phyloP scores from a whole-genome alignment of 2,329 filamentous ascomycete genomes.

The Exophiala alcalophila region DNA sequence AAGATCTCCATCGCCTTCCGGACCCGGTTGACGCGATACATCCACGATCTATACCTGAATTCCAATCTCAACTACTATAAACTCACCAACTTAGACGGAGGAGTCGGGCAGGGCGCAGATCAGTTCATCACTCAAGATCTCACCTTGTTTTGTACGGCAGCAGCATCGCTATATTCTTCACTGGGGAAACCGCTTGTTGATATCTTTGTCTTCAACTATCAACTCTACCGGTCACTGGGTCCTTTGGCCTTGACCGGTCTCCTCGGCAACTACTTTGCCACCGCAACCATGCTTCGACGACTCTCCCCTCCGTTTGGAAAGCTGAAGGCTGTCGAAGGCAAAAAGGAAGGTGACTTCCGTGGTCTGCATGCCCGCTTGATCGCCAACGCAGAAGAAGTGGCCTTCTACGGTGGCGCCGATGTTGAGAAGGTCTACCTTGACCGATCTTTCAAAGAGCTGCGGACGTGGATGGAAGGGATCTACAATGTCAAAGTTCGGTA shows the following conservation, averaged over 20 bases:
- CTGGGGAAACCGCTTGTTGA: constrained; percentile 98
- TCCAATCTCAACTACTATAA: constrained; percentile 97
- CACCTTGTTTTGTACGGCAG: constrained; percentile 89
- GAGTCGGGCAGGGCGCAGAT: constrained; percentile 85
- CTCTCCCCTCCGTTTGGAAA: constrained; percentile 96
- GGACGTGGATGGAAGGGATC: constrained; percentile 96
- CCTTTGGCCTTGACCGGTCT: constrained; percentile 83
- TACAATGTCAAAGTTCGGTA: constrained; percentile 97
- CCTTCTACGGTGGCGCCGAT: constrained; percentile 92
- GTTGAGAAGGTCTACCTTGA: constrained; percentile 93
- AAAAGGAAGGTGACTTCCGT: constrained; percentile 92
- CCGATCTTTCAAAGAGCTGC: constrained; percentile 86
- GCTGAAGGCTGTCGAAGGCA: constrained; percentile 90
- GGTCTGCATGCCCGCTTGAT: constrained; percentile 87
- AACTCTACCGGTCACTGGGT: constrained; percentile 86
- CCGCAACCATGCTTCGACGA: constrained; percentile 81
- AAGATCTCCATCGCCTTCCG: constrained; percentile 98
- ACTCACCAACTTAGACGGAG: constrained; percentile 85
- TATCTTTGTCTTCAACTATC: constrained; percentile 95
- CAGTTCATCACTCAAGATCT: constrained; percentile 98
- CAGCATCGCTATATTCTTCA: constrained; percentile 90
- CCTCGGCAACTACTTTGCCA: constrained; percentile 89
- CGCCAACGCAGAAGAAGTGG: constrained; percentile 94
- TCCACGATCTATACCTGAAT: constrained; percentile 94
- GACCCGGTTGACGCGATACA: constrained; percentile 89